A percentile compares a stretch with the other conserved stretches of the same genome.
These are phyloP conservation scores for Fusarium veterinarium DNA, from an alignment of 2,329 filamentous ascomycete genomes.

Conservation along the genomic window DNA sequence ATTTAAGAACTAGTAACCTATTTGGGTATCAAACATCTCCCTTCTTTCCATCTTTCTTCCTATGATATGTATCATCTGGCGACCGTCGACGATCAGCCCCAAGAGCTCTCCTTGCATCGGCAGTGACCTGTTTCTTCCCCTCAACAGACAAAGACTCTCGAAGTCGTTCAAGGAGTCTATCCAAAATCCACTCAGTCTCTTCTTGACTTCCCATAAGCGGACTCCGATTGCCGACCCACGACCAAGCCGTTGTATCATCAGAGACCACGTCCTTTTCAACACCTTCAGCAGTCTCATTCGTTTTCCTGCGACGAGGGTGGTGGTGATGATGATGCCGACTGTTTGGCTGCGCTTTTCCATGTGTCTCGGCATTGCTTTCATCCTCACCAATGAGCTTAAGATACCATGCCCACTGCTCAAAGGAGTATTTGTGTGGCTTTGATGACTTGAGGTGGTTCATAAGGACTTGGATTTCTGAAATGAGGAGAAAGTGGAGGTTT, in stretches of 20 bases:
- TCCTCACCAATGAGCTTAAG: constrained; percentile 80
- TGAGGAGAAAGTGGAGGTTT: constrained; percentile 73
- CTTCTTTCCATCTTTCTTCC: background rate
- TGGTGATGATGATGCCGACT: constrained; percentile 28
- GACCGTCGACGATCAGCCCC: constrained; percentile 13
- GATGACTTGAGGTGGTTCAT: constrained; percentile 69
- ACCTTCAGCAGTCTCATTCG: background rate
- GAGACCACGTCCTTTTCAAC: constrained; percentile 33
- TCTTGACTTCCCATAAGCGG: constrained; percentile 76
- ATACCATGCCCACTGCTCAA: constrained; percentile 89
- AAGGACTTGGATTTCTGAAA: constrained; percentile 76
- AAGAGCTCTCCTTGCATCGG: constrained; percentile 10
- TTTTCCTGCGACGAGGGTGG: background rate
- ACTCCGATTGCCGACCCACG: constrained; percentile 77
- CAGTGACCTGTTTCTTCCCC: constrained; percentile 25
- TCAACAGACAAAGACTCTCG: constrained; percentile 47
- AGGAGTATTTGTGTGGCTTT: constrained; percentile 74
- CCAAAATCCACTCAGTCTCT: constrained; percentile 79
- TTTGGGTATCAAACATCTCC: constrained; percentile 3
- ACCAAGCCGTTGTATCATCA: constrained; percentile 63
- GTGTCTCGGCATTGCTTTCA: constrained; percentile 62
- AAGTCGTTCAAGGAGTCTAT: constrained; percentile 69
- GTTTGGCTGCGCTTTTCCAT: constrained; percentile 55
- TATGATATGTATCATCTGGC: background rate
- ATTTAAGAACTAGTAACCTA: background rate